These are phyloP conservation scores for Colletotrichum godetiae DNA, from an alignment of 2,329 filamentous ascomycete genomes.

Conservation along the genomic window DNA sequence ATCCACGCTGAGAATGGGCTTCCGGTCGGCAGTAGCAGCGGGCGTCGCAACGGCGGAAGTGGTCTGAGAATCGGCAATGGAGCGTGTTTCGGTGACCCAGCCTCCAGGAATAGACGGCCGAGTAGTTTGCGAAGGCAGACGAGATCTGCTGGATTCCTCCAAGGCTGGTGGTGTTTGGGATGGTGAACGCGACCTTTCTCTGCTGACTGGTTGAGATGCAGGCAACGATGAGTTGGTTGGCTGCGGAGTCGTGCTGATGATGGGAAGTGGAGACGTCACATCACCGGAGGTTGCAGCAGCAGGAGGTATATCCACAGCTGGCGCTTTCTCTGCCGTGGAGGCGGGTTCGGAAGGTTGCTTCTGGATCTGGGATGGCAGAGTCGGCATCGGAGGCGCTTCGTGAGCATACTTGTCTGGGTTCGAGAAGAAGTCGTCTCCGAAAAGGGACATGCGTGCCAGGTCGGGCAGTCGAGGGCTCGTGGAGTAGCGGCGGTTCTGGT, in stretches of 20 bases:
- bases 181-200: neutral
- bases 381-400: slow-evolving; percentile 41
- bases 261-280: slow-evolving; percentile 4
- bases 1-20: neutral
- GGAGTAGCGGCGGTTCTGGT: slow-evolving; percentile 50
- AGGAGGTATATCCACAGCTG: neutral
- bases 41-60: neutral
- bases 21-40: neutral
- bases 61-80: slow-evolving; percentile 10
- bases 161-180: neutral
- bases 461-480: slow-evolving; percentile 69
- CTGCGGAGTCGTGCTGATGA: neutral
- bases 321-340: neutral
- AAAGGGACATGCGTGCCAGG: slow-evolving; percentile 68
- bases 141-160: neutral
- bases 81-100: slow-evolving; percentile 44
- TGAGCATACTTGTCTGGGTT: slow-evolving; percentile 40
- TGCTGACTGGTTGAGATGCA: neutral
- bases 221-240: neutral
- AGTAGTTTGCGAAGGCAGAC: slow-evolving; percentile 8
- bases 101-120: slow-evolving; percentile 45
- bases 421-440: slow-evolving; percentile 69
- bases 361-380: slow-evolving; percentile 30
- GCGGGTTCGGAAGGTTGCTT: neutral
- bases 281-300: neutral